phyloP scores from a whole-genome alignment of 331 rosid species.

The Dryas integrifolia region DNA sequence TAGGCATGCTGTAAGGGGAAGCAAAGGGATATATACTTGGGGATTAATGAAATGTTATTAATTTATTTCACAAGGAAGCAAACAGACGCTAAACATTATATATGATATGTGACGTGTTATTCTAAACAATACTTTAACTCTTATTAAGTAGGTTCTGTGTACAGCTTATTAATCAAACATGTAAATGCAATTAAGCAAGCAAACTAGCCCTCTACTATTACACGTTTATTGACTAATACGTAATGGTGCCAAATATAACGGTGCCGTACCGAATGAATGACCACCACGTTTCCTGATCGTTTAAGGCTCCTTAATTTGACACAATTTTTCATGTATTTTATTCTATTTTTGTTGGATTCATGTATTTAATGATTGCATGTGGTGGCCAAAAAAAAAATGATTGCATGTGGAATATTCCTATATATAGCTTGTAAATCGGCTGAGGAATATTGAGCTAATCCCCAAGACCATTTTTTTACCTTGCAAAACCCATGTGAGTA shows the following conservation, averaged over 20 bases:
- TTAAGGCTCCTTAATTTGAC: neutral
- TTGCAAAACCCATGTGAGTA: no score
- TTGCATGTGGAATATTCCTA: no score
- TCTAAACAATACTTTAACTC: slow-evolving; percentile 27
- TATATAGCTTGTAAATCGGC: no score
- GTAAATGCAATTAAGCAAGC: slow-evolving; percentile 26
- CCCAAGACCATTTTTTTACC: no score
- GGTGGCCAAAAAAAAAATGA: no score
- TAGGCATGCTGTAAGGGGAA: slow-evolving; percentile 55
- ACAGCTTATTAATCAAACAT: slow-evolving; percentile 14
- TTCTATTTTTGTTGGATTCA: no score
- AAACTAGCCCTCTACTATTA: slow-evolving; percentile 17
- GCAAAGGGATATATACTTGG: slow-evolving; percentile 50
- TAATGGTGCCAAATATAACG: neutral
- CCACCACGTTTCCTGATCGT: neutral
- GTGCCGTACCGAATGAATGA: neutral
- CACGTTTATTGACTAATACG: slow-evolving; percentile 30
- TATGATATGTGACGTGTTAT: slow-evolving; percentile 24
- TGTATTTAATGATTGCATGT: neutral
- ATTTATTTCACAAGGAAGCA: slow-evolving; percentile 25
- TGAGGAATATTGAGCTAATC: no score
- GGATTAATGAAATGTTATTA: slow-evolving; percentile 15
- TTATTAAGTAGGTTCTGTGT: slow-evolving; percentile 22
- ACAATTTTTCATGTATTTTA: neutral
- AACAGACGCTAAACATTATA: slow-evolving; percentile 11